Conservation (phyloP, 768 basidiomycete genomes). For the Baorangia bicolor region DNA sequence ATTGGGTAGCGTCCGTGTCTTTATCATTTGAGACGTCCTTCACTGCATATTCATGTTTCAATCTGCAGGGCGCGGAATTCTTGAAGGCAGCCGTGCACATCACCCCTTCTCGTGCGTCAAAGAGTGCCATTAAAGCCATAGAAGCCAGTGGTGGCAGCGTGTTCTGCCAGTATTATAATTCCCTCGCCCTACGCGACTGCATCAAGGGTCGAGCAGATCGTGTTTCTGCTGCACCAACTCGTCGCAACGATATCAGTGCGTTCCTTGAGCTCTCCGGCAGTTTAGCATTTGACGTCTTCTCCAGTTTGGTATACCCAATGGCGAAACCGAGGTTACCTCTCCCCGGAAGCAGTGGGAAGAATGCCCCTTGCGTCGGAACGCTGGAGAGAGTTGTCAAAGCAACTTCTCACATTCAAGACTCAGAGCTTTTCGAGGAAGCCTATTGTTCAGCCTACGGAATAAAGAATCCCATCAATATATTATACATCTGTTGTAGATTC, state of each 20-base stretch:
- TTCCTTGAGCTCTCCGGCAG: slow-evolving; percentile 10
- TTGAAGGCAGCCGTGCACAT: slow-evolving; percentile 76
- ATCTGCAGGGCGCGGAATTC: slow-evolving; percentile 57
- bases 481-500: slow-evolving; percentile 21
- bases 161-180: slow-evolving; percentile 90
- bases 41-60: neutral
- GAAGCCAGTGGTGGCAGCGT: slow-evolving; percentile 81
- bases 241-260: slow-evolving; percentile 81
- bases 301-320: slow-evolving; percentile 78
- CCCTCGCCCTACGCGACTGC: slow-evolving; percentile 76
- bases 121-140: slow-evolving; percentile 81
- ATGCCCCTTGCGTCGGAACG: slow-evolving; percentile 69
- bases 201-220: slow-evolving; percentile 71
- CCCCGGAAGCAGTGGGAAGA: slow-evolving; percentile 52
- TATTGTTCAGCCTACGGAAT: slow-evolving; percentile 19
- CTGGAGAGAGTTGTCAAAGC: slow-evolving; percentile 62
- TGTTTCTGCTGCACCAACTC: slow-evolving; percentile 76
- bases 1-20: slow-evolving; percentile 66
- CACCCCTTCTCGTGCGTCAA: slow-evolving; percentile 80
- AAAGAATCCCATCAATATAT: slow-evolving; percentile 11
- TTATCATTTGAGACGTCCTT: neutral
- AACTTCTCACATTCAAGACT: slow-evolving; percentile 54
- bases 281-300: slow-evolving; percentile 1
- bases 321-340: slow-evolving; percentile 74
- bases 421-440: slow-evolving; percentile 33